Conservation (phyloP, 208 protist species). For the Naegleria fowleri region DNA sequence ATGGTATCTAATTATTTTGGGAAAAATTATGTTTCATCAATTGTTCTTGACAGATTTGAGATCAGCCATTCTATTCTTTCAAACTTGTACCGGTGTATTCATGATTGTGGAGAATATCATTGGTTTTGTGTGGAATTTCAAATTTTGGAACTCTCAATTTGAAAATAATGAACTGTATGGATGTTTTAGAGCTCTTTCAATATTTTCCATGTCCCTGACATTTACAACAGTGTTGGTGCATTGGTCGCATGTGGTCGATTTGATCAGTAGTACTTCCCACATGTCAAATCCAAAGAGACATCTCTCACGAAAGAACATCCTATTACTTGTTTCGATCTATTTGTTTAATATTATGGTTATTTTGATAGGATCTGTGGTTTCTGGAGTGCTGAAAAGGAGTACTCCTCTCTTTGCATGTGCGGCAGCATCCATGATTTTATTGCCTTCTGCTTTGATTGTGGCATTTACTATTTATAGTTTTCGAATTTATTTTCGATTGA, state of each 20-base stretch:
- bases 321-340: background rate
- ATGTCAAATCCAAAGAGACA: background rate
- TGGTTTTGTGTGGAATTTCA: background rate
- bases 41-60: background rate
- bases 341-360: background rate
- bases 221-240: background rate
- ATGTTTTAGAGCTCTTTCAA: background rate
- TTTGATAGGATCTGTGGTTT: background rate
- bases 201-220: background rate
- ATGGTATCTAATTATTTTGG: background rate
- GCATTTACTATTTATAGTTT: background rate
- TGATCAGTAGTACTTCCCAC: background rate
- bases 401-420: background rate
- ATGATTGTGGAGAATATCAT: background rate
- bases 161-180: background rate
- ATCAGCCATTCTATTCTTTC: background rate
- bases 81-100: background rate
- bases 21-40: background rate
- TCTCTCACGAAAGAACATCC: background rate
- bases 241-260: background rate
- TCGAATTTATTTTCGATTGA: background rate
- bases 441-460: background rate
- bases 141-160: background rate
- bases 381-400: background rate
- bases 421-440: background rate